Conservation (phyloP, 2,329 filamentous ascomycete genomes). For the Aspergillus chevalieri region DNA sequence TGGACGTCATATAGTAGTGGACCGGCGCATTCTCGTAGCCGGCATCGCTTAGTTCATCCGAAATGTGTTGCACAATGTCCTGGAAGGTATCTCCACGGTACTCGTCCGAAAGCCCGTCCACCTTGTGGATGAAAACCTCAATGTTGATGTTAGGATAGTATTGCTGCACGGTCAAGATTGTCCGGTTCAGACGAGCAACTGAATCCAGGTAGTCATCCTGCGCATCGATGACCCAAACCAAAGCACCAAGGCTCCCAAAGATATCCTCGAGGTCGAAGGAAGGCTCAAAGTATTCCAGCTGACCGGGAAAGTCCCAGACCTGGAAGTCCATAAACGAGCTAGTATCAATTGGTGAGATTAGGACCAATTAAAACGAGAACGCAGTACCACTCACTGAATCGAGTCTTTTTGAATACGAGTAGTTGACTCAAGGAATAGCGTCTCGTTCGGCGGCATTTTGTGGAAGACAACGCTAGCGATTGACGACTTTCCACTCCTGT, state of each 20-base stretch:
- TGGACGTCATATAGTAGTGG: slow-evolving; percentile 92
- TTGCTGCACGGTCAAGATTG: slow-evolving; percentile 81
- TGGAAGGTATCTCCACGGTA: slow-evolving; percentile 94
- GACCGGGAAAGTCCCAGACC: slow-evolving; percentile 94
- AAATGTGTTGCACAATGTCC: slow-evolving; percentile 92
- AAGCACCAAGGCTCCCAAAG: slow-evolving; percentile 85
- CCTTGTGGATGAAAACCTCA: slow-evolving; percentile 98
- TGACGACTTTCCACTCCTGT: slow-evolving; percentile 92
- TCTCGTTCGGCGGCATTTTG: slow-evolving; percentile 93
- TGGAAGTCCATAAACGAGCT: slow-evolving; percentile 99
- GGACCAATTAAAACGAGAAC: not conserved
- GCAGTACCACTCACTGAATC: slow-evolving; percentile 68
- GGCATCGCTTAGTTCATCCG: slow-evolving; percentile 89
- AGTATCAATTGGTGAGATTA: slow-evolving; percentile 4
- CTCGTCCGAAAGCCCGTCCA: slow-evolving; percentile 94
- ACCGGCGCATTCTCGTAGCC: slow-evolving; percentile 91
- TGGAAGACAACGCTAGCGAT: slow-evolving; percentile 99
- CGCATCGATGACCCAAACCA: slow-evolving; percentile 98
- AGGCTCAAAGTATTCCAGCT: slow-evolving; percentile 86
- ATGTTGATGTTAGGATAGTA: slow-evolving; percentile 91
- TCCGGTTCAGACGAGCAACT: slow-evolving; percentile 76
- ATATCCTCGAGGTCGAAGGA: slow-evolving; percentile 88
- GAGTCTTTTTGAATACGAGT: slow-evolving; percentile 90
- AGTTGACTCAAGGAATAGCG: slow-evolving; percentile 90
- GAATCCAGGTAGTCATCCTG: slow-evolving; percentile 97